Conservation (phyloP, 1,284 basidiomycete genomes). For the Dichomitus squalens region DNA sequence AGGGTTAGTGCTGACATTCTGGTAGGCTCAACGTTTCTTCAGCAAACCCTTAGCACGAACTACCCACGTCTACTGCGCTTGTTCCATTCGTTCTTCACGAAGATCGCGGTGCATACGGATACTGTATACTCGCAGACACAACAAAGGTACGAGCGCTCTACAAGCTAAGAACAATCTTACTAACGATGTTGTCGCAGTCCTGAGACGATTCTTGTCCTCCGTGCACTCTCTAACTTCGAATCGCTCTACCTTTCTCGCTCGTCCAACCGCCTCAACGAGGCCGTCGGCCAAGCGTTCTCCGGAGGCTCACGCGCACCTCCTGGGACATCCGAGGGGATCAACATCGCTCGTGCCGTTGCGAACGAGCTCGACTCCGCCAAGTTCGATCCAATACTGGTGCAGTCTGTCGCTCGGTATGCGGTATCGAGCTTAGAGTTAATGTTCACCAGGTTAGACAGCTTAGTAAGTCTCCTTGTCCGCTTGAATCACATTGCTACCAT, state of each 20-base stretch:
- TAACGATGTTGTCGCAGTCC: conserved; percentile 52
- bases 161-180: neutral
- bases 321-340: conserved; percentile 73
- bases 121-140: conserved; percentile 82
- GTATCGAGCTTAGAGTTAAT: conserved; percentile 69
- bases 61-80: conserved; percentile 87
- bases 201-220: conserved; percentile 87
- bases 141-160: conserved; percentile 67
- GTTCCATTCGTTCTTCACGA: conserved; percentile 95
- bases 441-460: conserved; percentile 58
- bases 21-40: conserved; percentile 79
- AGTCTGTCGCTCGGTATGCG: conserved; percentile 76
- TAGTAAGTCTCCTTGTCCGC: conserved; percentile 51
- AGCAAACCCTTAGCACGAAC: conserved; percentile 82
- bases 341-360: conserved; percentile 73
- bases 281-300: conserved; percentile 72
- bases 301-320: conserved; percentile 72
- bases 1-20: neutral
- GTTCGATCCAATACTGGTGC: conserved; percentile 89
- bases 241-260: conserved; percentile 84
- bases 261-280: conserved; percentile 79
- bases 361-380: conserved; percentile 93
- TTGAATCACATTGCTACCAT: neutral
- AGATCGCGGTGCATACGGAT: conserved; percentile 93
- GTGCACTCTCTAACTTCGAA: conserved; percentile 83